Evolutionary conservation across 805 yeast genomes (phyloP).

Genomic region (Kuraishia borneana): DNA sequence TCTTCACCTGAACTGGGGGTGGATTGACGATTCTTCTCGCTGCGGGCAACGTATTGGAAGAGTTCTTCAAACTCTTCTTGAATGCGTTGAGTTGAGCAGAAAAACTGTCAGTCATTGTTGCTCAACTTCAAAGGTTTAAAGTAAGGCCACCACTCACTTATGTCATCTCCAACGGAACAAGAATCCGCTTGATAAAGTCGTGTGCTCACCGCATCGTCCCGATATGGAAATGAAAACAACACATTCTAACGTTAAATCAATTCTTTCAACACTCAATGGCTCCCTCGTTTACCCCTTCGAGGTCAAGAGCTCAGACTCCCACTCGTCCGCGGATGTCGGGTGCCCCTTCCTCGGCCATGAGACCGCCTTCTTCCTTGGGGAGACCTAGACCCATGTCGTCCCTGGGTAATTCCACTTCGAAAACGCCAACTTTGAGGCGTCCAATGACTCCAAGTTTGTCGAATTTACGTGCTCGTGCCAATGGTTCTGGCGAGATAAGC

Average conservation of each 20-base stretch:
- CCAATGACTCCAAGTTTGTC: slow-evolving; percentile 8
- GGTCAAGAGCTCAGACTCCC: slow-evolving; percentile 8
- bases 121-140: too few species aligned
- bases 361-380: slow-evolving; percentile 8
- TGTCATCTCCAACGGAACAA: too few species aligned
- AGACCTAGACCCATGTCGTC: slow-evolving; percentile 11
- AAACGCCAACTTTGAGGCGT: slow-evolving; percentile 8
- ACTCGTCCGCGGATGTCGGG: slow-evolving; percentile 5
- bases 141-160: too few species aligned
- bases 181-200: too few species aligned
- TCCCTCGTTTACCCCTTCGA: slow-evolving; percentile 4
- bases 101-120: slow-evolving; percentile 20
- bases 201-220: too few species aligned
- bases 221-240: too few species aligned
- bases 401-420: slow-evolving; percentile 4
- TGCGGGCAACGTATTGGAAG: slow-evolving; percentile 41
- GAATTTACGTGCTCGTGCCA: slow-evolving; percentile 3
- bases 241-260: too few species aligned
- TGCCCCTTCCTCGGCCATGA: slow-evolving; percentile 5
- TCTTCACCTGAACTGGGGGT: slow-evolving; percentile 2
- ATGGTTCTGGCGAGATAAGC: slow-evolving; percentile 8
- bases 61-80: slow-evolving; percentile 41
- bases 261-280: neutral
- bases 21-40: slow-evolving; percentile 17
- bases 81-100: slow-evolving; percentile 49